Conservation (phyloP, 2,329 filamentous ascomycete genomes). For the Colletotrichum tropicale region DNA sequence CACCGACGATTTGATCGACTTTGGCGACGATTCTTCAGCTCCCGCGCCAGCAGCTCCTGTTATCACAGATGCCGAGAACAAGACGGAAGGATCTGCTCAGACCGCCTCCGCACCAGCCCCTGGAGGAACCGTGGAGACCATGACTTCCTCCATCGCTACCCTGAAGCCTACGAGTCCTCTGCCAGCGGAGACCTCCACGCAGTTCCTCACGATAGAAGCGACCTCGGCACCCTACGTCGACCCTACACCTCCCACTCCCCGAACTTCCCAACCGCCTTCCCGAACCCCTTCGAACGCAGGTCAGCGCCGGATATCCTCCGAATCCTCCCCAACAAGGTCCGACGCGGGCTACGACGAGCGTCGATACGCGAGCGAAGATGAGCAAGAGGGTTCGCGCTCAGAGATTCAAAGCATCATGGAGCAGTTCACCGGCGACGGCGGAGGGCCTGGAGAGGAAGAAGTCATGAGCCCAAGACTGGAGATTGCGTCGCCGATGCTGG, state of each 20-base stretch:
- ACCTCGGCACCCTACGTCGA: slow-evolving; percentile 53
- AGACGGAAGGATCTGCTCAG: neutral
- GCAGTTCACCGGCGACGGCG: slow-evolving; percentile 81
- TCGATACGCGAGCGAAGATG: slow-evolving; percentile 62
- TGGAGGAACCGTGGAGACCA: slow-evolving; percentile 27
- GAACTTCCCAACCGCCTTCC: slow-evolving; percentile 60
- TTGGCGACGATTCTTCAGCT: slow-evolving; percentile 4
- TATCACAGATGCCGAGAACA: neutral
- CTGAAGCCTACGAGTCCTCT: slow-evolving; percentile 49
- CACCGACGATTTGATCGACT: slow-evolving; percentile 18
- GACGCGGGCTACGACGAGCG: slow-evolving; percentile 63
- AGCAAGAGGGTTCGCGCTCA: slow-evolving; percentile 72
- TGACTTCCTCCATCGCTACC: slow-evolving; percentile 53
- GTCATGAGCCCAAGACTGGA: slow-evolving; percentile 92
- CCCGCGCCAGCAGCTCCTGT: neutral
- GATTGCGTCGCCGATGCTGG: slow-evolving; percentile 78
- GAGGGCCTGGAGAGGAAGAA: slow-evolving; percentile 76
- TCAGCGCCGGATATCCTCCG: slow-evolving; percentile 47
- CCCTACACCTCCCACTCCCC: slow-evolving; percentile 62
- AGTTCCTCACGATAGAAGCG: slow-evolving; percentile 54
- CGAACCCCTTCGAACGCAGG: slow-evolving; percentile 62
- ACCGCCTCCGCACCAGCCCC: neutral
- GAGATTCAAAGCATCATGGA: slow-evolving; percentile 99
- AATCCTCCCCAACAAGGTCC: slow-evolving; percentile 58
- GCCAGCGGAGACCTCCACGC: slow-evolving; percentile 38